These are phyloP conservation scores for Corynespora cassiicola DNA, from an alignment of 2,329 filamentous ascomycete genomes.

Conservation along the genomic window DNA sequence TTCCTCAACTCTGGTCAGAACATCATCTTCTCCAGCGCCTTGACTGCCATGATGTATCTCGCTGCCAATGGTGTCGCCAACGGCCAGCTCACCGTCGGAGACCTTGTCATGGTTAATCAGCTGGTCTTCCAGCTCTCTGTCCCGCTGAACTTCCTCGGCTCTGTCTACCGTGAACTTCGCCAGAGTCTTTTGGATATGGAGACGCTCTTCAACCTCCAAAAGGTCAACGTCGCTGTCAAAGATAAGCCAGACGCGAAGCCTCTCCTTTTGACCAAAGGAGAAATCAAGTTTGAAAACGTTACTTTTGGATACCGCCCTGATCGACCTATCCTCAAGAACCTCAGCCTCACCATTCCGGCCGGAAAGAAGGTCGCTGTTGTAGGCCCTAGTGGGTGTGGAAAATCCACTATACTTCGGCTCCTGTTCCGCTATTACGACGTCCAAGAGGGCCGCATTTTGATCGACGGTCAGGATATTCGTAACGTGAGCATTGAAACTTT, in stretches of 20 bases:
- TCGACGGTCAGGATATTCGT: constrained; percentile 92
- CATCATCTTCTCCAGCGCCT: constrained; percentile 91
- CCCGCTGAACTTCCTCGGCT: constrained; percentile 96
- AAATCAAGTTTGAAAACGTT: constrained; percentile 95
- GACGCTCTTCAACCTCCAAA: constrained; percentile 95
- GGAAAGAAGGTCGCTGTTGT: constrained; percentile 97
- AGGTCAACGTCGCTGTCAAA: constrained; percentile 87
- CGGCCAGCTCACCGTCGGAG: constrained; percentile 86
- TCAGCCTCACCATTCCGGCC: constrained; percentile 87
- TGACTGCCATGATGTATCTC: constrained; percentile 98
- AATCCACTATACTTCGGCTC: constrained; percentile 88
- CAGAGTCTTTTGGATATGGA: constrained; percentile 98
- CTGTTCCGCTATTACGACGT: constrained; percentile 96
- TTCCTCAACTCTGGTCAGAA: constrained; percentile 96
- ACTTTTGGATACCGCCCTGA: constrained; percentile 90
- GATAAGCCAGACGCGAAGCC: constrained; percentile 78
- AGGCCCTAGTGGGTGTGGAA: constrained; percentile 93
- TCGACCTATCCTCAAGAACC: constrained; percentile 83
- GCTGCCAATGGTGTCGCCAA: constrained; percentile 86
- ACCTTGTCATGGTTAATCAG: constrained; percentile 98
- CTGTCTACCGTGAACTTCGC: constrained; percentile 92
- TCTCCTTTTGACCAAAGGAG: constrained; percentile 77
- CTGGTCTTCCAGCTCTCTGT: constrained; percentile 97
- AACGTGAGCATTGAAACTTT: constrained; percentile 83
- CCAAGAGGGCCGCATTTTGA: constrained; percentile 81